Conservation (phyloP, 1,284 basidiomycete genomes). For the Malassezia yamatoensis region DNA sequence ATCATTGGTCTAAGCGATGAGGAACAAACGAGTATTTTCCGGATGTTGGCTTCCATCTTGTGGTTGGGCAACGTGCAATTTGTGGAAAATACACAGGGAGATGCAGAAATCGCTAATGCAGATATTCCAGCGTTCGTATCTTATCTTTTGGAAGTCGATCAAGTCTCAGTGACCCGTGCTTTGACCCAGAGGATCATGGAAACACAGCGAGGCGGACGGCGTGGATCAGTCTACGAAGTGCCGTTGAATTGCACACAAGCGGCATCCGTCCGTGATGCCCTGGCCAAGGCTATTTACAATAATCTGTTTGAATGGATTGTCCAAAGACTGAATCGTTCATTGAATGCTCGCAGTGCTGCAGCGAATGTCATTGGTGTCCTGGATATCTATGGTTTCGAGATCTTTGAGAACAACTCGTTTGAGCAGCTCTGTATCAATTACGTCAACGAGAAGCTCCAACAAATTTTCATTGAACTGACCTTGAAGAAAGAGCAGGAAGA, state of each 20-base stretch:
- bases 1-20: slow-evolving; percentile 71
- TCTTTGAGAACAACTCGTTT: slow-evolving; percentile 97
- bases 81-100: slow-evolving; percentile 80
- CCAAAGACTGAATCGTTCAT: slow-evolving; percentile 83
- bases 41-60: slow-evolving; percentile 80
- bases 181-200: slow-evolving; percentile 79
- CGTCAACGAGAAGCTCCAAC: slow-evolving; percentile 95
- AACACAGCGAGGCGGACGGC: slow-evolving; percentile 64
- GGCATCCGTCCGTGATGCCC: slow-evolving; percentile 72
- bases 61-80: slow-evolving; percentile 80
- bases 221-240: slow-evolving; percentile 92
- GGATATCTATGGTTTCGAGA: slow-evolving; percentile 85
- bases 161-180: slow-evolving; percentile 69
- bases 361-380: slow-evolving; percentile 90
- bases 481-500: slow-evolving; percentile 99
- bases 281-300: slow-evolving; percentile 94
- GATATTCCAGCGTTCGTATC: slow-evolving; percentile 90
- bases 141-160: slow-evolving; percentile 83
- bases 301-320: slow-evolving; percentile 99
- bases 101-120: slow-evolving; percentile 68
- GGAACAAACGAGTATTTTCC: slow-evolving; percentile 87
- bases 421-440: slow-evolving; percentile 99
- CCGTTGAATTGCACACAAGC: slow-evolving; percentile 91
- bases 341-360: slow-evolving; percentile 69
- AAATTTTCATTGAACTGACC: slow-evolving; percentile 95